Conservation (phyloP, 441 rosid species). For the Brassica hybrid region DNA sequence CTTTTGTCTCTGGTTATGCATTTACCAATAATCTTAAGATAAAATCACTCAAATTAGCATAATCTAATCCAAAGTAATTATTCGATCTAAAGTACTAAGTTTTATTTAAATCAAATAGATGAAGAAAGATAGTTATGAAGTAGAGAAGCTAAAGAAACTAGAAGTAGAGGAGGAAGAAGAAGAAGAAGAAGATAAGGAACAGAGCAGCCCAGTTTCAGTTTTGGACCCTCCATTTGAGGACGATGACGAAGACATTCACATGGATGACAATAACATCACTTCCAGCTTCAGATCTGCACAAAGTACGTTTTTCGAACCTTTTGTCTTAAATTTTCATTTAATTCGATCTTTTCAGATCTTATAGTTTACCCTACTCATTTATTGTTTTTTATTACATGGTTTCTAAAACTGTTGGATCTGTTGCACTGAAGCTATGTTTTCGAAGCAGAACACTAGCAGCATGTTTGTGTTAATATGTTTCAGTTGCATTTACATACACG, state of each 20-base stretch:
- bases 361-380: constrained; percentile 12
- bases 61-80: constrained; percentile 18
- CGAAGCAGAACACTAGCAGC: constrained; percentile 26
- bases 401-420: constrained; percentile 12
- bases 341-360: constrained; percentile 13
- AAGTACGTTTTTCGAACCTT: constrained; percentile 67
- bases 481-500: constrained; percentile 15
- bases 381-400: constrained; percentile 24
- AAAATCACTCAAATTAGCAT: constrained; percentile 11
- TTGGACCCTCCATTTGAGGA: constrained; percentile 84
- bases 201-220: constrained; percentile 89
- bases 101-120: constrained; percentile 21
- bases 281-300: constrained; percentile 76
- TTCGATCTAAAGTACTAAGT: not conserved
- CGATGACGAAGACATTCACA: constrained; percentile 57
- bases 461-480: constrained; percentile 18
- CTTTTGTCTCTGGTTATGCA: constrained; percentile 14
- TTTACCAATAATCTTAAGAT: constrained; percentile 26
- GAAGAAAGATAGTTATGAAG: constrained; percentile 53
- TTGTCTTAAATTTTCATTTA: constrained; percentile 38
- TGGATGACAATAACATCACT: constrained; percentile 49
- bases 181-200: constrained; percentile 80
- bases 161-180: constrained; percentile 56
- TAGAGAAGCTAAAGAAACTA: constrained; percentile 52
- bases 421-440: constrained; percentile 3